Base-by-base conservation (phyloP, 148 eudicot species). In the Silene uniflora region DNA sequence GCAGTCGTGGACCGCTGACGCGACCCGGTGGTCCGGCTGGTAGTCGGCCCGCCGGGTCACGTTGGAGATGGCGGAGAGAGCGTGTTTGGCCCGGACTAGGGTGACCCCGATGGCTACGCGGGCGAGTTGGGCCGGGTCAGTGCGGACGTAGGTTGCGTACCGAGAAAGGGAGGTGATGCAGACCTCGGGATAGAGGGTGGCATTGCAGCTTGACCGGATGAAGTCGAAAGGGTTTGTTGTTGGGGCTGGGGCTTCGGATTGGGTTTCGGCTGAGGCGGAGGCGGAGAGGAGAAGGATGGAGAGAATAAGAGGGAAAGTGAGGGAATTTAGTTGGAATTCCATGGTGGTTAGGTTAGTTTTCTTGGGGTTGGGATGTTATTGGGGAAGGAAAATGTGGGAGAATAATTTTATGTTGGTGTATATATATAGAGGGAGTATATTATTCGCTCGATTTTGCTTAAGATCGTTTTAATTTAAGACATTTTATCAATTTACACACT, bases 1-100 rank as follows among this genome's bases (percentile, higher is more conserved):
- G 81, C 97, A 93, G 86, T 91, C 94, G 62, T 64, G 86, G 10
- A 88, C 73, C 24, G 97, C 92, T 4, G 89, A 73, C n/a, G 86
- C 69, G 32, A 85, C 81, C 17, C 89, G 84, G 6, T 71, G 87
- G 62, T 89, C 87, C 11, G 80, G 56, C 8, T 78, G 78, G 76
- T 77, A 80, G 76, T 84, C 83, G 56, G 86, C 79, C 9, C 62
- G 71, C 8, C 68, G 81, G 49, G 92, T 67, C 63, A 80, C 63
- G 85, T 86, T 87, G 75, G 82, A 59, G 69, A 92, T 56, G 82
- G 73, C 82, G 14, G 18, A 6, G 6, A 84, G 54, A 71, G 74
- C 62, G 47, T 27, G 80, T 4, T 27, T 79, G 62, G 89, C 87
- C 9, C 67, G 73, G 23, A 77, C 67, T 7, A 93, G 92, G 87